phyloP scores from a whole-genome alignment of 345 rosid genomes.

The Brassica nigra region DNA sequence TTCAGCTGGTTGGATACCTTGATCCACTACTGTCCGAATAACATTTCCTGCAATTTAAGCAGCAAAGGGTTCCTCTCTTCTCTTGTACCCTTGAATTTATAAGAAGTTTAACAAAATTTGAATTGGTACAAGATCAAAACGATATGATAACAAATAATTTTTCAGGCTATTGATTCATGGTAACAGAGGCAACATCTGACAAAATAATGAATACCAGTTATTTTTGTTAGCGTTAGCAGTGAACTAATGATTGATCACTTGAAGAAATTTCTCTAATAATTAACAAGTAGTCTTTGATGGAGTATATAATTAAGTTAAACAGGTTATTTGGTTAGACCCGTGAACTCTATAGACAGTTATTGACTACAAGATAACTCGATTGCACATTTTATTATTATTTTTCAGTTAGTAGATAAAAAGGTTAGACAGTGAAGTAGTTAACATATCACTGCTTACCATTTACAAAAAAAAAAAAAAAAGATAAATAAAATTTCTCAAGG shows the following conservation, averaged over 20 bases:
- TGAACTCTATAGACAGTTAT: background rate
- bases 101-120: background rate
- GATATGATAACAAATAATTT: background rate
- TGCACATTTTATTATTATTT: slow-evolving; percentile 3
- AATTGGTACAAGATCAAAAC: background rate
- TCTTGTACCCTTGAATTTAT: background rate
- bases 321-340: slow-evolving; percentile 27
- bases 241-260: background rate
- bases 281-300: background rate
- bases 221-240: background rate
- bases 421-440: background rate
- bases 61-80: background rate
- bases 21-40: too few relatives aligned
- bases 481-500: background rate
- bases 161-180: background rate
- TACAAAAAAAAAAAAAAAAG: background rate
- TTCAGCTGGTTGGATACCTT: too few relatives aligned
- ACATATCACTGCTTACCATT: background rate
- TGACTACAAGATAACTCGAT: background rate
- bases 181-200: background rate
- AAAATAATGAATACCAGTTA: background rate
- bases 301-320: background rate
- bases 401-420: background rate
- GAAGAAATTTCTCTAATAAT: background rate
- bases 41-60: too few relatives aligned